Evolutionary conservation across 169 alveolate genomes (phyloP).

Genomic region (Eimeria praecox): DNA sequence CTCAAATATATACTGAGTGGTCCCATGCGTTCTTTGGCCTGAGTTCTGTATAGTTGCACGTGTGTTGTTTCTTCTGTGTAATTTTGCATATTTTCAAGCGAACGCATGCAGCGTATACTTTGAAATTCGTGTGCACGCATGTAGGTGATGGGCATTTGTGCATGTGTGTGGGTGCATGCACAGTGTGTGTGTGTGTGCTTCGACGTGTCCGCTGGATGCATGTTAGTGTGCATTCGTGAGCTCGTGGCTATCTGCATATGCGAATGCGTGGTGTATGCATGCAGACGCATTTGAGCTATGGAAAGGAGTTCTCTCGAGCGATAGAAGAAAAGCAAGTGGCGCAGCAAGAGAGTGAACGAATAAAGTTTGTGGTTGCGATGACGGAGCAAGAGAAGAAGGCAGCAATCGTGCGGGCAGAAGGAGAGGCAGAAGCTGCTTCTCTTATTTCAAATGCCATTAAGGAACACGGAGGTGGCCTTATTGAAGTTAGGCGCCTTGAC

Average conservation of each 20-base stretch:
- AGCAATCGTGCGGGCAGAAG: constrained; percentile 98
- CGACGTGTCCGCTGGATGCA: too few species aligned
- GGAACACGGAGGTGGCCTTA: constrained; percentile 96
- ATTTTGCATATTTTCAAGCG: background rate
- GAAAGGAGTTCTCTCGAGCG: constrained; percentile 98
- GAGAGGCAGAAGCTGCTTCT: constrained; percentile 99
- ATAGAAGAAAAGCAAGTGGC: constrained; percentile 99
- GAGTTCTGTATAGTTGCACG: background rate
- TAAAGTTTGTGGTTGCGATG: constrained; percentile 97
- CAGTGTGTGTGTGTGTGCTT: too few species aligned
- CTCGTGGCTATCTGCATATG: background rate
- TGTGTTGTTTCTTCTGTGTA: background rate
- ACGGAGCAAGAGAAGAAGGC: constrained; percentile 97
- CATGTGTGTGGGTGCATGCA: too few species aligned
- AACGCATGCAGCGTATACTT: too few species aligned
- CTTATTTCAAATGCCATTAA: constrained; percentile 96
- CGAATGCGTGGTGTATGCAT: background rate
- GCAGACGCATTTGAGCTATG: constrained; percentile 96
- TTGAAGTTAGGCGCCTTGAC: constrained; percentile 97
- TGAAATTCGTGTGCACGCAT: too few species aligned
- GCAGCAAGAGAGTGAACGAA: constrained; percentile 98
- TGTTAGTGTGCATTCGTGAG: too few species aligned
- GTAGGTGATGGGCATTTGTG: too few species aligned
- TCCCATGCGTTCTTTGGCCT: too few species aligned
- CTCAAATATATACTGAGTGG: too few species aligned